Evolutionary conservation across 345 rosid genomes (phyloP), one percentile per base, ranked within the genome.

Genomic region (Eucalyptus globulus): DNA sequence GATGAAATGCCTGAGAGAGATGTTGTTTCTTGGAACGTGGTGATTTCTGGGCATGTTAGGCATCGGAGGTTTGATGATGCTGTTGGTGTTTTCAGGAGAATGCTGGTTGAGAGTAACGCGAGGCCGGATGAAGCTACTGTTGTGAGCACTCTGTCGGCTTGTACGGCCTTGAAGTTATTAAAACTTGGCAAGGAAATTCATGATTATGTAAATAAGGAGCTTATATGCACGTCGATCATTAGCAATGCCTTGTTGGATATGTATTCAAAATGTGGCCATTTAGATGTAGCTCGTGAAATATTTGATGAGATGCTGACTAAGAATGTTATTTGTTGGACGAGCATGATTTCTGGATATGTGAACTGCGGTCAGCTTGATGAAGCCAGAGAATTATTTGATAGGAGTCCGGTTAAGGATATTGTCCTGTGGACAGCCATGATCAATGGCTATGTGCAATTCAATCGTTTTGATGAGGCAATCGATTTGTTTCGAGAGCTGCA

Each of bases 341-440:
- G 93, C 54, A 94, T 97, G 94, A 94, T 96, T 67, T 90, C 92
- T 27, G 98, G 98, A 56, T 95, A 95, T 88, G 94, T 92, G 34
- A 93, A 94, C 51, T 89, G 90, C 14, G 95, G 98, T 85, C 90
- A 45, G 86, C 88, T 95, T 72, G 93, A 90, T 60, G 95, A 93
- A 56, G 99, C 97, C 54, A 93, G 96, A 92, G 91, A 91, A 87
- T 91, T 97, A 91, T 97, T 97, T 89, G 97, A 96, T 67, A 93
- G 90, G 93, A 95, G 96, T 91, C 96, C 96, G 8, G 92, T 89
- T 10, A 94, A 89, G 89, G 98, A 96, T 93, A 90, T 96, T 87
- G 93, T 97, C 90, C 91, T 96, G 58, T 96, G 98, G 99, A 97
- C 98, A n/a, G 97, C 95, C 83, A 97, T 97, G 98, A 94, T 97